Conservation (phyloP, 352 stramenopile species). For the Globisporangium irregulare region DNA sequence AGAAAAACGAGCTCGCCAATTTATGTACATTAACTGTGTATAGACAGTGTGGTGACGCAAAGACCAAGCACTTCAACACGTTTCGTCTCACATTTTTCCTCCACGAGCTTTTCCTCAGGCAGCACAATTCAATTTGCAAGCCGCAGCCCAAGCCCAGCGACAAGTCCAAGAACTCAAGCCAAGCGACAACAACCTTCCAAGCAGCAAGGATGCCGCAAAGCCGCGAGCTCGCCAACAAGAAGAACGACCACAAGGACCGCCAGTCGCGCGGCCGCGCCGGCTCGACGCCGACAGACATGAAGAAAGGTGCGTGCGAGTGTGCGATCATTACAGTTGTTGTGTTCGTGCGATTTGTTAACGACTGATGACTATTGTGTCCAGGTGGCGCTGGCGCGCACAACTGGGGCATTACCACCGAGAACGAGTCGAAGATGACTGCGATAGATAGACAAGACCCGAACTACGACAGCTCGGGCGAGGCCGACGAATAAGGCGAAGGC, state of each 20-base stretch:
- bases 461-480: conserved; percentile 70
- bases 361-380: conserved; percentile 16
- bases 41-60: neutral
- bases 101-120: neutral
- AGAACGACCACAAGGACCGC: conserved; percentile 83
- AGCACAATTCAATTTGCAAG: conserved; percentile 13
- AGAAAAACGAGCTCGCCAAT: neutral
- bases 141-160: conserved; percentile 1
- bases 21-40: neutral
- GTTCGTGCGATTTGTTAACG: neutral
- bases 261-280: conserved; percentile 56
- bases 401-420: conserved; percentile 56
- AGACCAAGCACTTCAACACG: neutral
- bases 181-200: conserved; percentile 2
- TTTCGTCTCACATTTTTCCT: neutral
- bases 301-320: conserved; percentile 10
- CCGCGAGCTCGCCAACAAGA: conserved; percentile 81
- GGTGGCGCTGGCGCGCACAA: conserved; percentile 82
- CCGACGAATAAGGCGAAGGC: conserved; percentile 1
- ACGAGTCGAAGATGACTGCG: conserved; percentile 34
- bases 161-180: neutral
- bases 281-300: conserved; percentile 13
- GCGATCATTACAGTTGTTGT: neutral
- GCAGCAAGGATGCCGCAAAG: conserved; percentile 68
- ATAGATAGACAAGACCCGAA: conserved; percentile 78